Evolutionary conservation across 208 protist genomes (phyloP).

Genomic region (Leptomonas pyrrhocoris): DNA sequence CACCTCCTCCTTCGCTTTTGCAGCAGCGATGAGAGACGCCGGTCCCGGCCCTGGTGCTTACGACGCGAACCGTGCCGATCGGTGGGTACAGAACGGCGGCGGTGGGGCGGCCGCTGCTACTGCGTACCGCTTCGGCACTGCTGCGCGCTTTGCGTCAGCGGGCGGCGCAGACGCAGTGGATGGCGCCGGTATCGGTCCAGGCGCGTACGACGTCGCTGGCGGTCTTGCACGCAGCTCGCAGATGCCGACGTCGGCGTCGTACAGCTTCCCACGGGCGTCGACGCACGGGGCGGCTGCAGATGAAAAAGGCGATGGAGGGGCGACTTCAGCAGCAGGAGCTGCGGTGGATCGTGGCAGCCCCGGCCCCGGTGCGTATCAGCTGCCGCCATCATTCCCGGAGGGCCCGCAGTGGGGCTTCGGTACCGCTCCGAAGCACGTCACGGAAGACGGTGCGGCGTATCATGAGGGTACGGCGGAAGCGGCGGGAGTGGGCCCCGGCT

Average conservation of each 20-base stretch:
- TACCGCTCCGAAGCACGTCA: slow-evolving; percentile 4
- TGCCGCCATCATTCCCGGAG: slow-evolving; percentile 27
- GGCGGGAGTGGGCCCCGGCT: slow-evolving; percentile 15
- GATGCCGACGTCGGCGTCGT: slow-evolving; percentile 14
- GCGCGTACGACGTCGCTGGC: slow-evolving; percentile 41
- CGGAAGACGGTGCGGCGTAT: neutral
- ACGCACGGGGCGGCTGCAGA: neutral
- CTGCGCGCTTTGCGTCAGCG: neutral
- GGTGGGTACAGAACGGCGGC: neutral
- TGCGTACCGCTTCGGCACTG: slow-evolving; percentile 11
- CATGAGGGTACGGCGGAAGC: neutral
- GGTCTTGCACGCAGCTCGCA: slow-evolving; percentile 16
- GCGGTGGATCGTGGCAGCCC: neutral
- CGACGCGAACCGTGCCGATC: slow-evolving; percentile 25
- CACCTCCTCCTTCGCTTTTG: neutral
- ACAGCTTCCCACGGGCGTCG: slow-evolving; percentile 26
- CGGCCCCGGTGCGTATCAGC: slow-evolving; percentile 21
- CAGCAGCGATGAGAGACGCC: neutral
- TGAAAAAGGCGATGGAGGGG: neutral
- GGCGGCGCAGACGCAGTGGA: neutral
- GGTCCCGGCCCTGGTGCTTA: slow-evolving; percentile 64
- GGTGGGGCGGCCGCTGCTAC: neutral
- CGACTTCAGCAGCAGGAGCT: neutral
- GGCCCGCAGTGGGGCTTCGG: slow-evolving; percentile 37
- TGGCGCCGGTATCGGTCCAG: slow-evolving; percentile 43